Conservation (phyloP, 225 moss, liverwort and hornwort species). For the Neckera pumila region DNA sequence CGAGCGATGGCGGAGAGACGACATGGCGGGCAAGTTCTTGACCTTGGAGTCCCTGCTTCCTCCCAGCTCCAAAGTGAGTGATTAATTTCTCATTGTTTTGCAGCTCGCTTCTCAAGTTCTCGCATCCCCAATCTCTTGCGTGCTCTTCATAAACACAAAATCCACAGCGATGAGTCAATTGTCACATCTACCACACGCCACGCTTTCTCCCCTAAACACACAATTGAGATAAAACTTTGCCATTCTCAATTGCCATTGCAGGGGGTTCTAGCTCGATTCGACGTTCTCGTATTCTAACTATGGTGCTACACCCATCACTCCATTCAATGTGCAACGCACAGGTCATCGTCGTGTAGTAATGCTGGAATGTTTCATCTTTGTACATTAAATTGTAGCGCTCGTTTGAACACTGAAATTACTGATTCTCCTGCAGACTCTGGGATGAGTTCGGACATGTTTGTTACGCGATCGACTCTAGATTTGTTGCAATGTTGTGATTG, state of each 20-base stretch:
- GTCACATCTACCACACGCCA: not conserved
- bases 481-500: not conserved
- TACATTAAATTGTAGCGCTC: not conserved
- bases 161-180: not conserved
- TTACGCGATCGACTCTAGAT: not conserved
- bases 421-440: not conserved
- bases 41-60: no score
- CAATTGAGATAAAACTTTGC: not conserved
- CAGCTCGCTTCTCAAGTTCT: not conserved
- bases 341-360: not conserved
- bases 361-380: not conserved
- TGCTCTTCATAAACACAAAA: not conserved
- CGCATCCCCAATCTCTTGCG: not conserved
- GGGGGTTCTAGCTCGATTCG: not conserved
- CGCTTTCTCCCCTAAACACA: not conserved
- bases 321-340: not conserved
- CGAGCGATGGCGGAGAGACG: no score
- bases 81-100: not conserved
- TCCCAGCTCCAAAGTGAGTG: not conserved
- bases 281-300: not conserved
- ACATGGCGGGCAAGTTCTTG: no score
- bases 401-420: no score
- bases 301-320: not conserved
- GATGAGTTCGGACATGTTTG: not conserved
- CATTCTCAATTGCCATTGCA: not conserved